phyloP scores from a whole-genome alignment of 169 alveolate genomes.

The Cyclospora cayetanensis region DNA sequence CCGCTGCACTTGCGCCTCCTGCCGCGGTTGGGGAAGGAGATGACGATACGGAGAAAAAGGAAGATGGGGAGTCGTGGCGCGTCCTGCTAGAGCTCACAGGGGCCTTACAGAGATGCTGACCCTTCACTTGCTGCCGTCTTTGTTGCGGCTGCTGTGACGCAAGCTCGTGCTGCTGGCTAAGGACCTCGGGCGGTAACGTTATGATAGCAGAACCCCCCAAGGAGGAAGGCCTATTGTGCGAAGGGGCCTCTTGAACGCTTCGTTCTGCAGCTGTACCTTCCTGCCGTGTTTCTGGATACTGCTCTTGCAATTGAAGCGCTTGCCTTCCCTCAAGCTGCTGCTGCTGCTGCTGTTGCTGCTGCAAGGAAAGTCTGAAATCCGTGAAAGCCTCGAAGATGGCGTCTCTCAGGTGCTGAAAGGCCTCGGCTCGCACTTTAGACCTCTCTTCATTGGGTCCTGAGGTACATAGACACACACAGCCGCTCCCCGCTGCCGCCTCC shows the following conservation, averaged over 20 bases:
- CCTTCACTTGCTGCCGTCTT: background rate
- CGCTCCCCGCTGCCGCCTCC: no score
- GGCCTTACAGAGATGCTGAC: background rate
- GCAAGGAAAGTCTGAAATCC: constrained; percentile 36
- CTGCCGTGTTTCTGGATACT: background rate
- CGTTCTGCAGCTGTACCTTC: constrained; percentile 18
- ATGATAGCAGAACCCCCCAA: constrained; percentile 2
- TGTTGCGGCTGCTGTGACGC: no score
- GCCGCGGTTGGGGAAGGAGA: constrained; percentile 48
- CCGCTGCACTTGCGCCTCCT: background rate
- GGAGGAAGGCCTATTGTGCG: background rate
- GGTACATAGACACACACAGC: constrained; percentile 1
- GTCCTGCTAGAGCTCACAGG: constrained; percentile 12
- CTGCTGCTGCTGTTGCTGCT: constrained; percentile 58
- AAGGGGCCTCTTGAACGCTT: background rate
- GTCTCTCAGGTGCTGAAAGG: constrained; percentile 47
- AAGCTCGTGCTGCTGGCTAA: background rate
- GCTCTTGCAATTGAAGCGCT: background rate
- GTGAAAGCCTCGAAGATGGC: constrained; percentile 62
- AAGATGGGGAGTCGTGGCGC: constrained; percentile 46
- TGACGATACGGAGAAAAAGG: constrained; percentile 35
- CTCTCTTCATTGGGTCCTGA: constrained; percentile 61
- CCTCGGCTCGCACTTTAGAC: constrained; percentile 60
- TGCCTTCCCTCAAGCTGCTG: constrained; percentile 27
- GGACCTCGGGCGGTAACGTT: constrained; percentile 27